phyloP scores from a whole-genome alignment of 2,329 filamentous ascomycete genomes.

The Nectriaceae sp. region DNA sequence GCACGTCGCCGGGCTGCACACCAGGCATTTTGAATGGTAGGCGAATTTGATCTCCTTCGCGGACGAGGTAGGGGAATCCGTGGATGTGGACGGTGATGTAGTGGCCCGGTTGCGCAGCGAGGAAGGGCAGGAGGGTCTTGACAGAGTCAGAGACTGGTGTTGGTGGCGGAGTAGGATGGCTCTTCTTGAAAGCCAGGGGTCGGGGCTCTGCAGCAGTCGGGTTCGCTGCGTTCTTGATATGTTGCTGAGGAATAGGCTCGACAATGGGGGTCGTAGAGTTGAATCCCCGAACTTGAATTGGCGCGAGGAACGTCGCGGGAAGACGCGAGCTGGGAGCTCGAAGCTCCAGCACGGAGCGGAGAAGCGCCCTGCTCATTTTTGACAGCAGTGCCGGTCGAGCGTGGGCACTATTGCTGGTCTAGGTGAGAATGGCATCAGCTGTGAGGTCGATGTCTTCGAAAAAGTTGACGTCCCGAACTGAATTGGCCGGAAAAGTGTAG shows the following conservation, averaged over 20 bases:
- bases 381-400: constrained; percentile 27
- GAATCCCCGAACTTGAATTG: constrained; percentile 30
- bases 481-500: constrained; percentile 35
- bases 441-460: constrained; percentile 22
- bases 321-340: constrained; percentile 41
- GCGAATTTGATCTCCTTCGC: constrained; percentile 71
- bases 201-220: constrained; percentile 35
- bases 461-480: constrained; percentile 26
- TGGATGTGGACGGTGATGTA: constrained; percentile 83
- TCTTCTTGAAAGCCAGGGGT: constrained; percentile 43
- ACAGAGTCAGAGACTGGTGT: constrained; percentile 56
- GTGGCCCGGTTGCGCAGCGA: constrained; percentile 72
- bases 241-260: constrained; percentile 39
- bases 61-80: constrained; percentile 77
- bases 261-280: constrained; percentile 47
- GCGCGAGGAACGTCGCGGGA: constrained; percentile 25
- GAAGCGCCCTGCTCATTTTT: constrained; percentile 59
- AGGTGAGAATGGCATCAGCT: constrained; percentile 11
- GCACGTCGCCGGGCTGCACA: constrained; percentile 77
- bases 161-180: constrained; percentile 37
- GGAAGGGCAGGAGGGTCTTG: constrained; percentile 65
- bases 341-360: constrained; percentile 65
- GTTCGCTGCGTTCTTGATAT: constrained; percentile 41
- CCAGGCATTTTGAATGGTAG: constrained; percentile 79
- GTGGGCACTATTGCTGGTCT: constrained; percentile 26